A percentile compares a stretch with the other conserved stretches of the same genome.
phyloP scores from a whole-genome alignment of 148 eudicot species.

The Oxyria digyna region DNA sequence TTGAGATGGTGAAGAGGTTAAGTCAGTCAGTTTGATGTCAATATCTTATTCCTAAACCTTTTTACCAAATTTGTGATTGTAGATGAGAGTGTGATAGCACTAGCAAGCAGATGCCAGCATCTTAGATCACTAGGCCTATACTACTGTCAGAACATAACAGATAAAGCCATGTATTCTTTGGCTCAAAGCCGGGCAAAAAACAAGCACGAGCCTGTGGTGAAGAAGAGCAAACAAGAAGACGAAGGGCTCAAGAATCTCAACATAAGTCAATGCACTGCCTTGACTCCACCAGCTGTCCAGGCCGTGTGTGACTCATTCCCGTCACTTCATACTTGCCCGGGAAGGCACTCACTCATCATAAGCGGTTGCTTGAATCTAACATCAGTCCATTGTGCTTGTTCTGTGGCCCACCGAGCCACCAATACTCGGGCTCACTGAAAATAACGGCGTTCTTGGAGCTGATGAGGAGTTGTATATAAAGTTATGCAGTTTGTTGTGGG shows the following conservation, averaged over 20 bases:
- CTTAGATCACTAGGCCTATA: constrained; percentile 74
- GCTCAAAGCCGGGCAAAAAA: constrained; percentile 62
- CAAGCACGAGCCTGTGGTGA: constrained; percentile 38
- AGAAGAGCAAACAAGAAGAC: constrained; percentile 44
- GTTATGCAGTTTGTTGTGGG: not conserved
- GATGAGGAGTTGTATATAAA: not conserved
- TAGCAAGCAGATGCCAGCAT: constrained; percentile 74
- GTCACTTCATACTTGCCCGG: constrained; percentile 84
- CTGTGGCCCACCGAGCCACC: constrained; percentile 4
- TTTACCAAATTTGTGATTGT: constrained; percentile 6
- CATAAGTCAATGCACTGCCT: constrained; percentile 96
- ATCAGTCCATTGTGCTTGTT: constrained; percentile 81
- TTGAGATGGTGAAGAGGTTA: no score
- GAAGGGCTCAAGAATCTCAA: constrained; percentile 83
- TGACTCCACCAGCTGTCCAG: constrained; percentile 94
- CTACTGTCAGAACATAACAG: constrained; percentile 92
- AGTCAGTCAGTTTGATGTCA: not conserved
- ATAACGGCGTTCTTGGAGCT: not conserved
- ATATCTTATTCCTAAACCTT: not conserved
- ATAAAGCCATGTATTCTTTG: constrained; percentile 83
- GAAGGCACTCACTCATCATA: constrained; percentile 81
- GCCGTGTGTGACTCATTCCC: constrained; percentile 86
- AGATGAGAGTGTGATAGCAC: constrained; percentile 90
- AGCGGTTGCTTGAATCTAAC: constrained; percentile 88
- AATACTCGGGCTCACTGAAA: constrained; percentile 5